These are phyloP conservation scores for Venturia oleaginea DNA, from an alignment of 2,329 filamentous ascomycete species.

Conservation along the genomic window DNA sequence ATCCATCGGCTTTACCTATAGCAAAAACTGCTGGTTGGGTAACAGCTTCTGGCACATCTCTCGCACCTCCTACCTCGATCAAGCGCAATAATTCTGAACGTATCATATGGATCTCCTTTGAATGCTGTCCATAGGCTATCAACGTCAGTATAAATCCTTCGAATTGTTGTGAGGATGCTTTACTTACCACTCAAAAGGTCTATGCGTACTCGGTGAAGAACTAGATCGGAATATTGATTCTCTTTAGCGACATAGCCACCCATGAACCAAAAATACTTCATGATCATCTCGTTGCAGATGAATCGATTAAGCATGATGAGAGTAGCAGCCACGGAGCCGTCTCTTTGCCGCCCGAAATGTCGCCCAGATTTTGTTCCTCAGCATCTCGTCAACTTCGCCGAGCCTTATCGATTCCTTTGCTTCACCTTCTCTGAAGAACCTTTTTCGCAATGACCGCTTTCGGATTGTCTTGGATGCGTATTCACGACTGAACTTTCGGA, in stretches of 20 bases:
- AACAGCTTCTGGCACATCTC: background rate
- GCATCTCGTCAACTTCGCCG: background rate
- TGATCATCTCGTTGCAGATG: background rate
- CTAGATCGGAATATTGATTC: background rate
- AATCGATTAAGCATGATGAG: background rate
- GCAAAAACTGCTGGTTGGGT: background rate
- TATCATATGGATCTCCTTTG: background rate
- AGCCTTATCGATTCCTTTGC: background rate
- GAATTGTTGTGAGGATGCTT: background rate
- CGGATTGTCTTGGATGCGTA: background rate
- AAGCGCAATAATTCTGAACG: background rate
- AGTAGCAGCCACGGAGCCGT: background rate
- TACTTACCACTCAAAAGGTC: background rate
- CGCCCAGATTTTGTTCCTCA: background rate
- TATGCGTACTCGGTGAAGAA: background rate
- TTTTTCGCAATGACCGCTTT: background rate
- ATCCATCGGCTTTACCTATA: background rate
- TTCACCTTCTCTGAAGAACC: background rate
- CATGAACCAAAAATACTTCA: background rate
- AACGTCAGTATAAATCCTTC: background rate
- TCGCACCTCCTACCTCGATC: background rate
- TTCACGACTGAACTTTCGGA: background rate
- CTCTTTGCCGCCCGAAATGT: background rate
- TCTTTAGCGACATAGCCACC: background rate
- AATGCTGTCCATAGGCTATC: background rate